Percentiles rank a stretch among this genome's conserved stretches.
These are phyloP conservation scores for Vitis amurensis DNA, from an alignment of 164 flowering plant genomes.

Conservation along the genomic window DNA sequence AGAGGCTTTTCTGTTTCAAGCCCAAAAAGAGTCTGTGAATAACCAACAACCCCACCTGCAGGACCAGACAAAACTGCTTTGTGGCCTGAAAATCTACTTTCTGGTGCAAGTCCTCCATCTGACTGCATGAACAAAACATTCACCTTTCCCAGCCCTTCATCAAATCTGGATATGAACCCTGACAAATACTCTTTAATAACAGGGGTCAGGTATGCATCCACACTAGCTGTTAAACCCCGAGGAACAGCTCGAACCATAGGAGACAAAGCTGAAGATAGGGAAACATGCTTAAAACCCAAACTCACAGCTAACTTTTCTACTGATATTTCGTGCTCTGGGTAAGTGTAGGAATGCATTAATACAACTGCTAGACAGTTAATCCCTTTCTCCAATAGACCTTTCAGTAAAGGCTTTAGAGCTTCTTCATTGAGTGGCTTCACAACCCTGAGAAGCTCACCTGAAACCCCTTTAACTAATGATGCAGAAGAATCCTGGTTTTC, in stretches of 20 bases:
- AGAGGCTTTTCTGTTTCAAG: constrained; percentile 85
- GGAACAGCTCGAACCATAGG: constrained; percentile 99
- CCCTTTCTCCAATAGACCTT: constrained; percentile 65
- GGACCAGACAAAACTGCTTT: constrained; percentile 98
- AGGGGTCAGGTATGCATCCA: constrained; percentile 96
- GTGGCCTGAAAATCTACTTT: constrained; percentile 94
- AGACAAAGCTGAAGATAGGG: constrained; percentile 85
- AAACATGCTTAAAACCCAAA: constrained; percentile 90
- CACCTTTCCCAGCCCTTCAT: constrained; percentile 67
- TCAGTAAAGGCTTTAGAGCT: constrained; percentile 52
- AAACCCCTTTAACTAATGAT: constrained; percentile 57
- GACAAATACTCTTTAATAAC: constrained; percentile 90
- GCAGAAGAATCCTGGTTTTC: constrained; percentile 18
- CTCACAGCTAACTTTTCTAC: constrained; percentile 66
- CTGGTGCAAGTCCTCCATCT: constrained; percentile 98
- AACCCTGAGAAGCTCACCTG: constrained; percentile 80
- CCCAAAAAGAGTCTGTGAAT: constrained; percentile 87
- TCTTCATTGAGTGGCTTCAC: constrained; percentile 71
- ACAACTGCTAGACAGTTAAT: constrained; percentile 88
- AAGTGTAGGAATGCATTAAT: constrained; percentile 92
- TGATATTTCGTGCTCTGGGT: constrained; percentile 74
- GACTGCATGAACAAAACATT: constrained; percentile 98
- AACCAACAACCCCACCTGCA: constrained; percentile 99
- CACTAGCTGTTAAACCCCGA: constrained; percentile 94
- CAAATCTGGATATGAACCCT: constrained; percentile 88